These are phyloP conservation scores for Aspergillus pseudoviridinutans DNA, from an alignment of 2,329 filamentous ascomycete genomes.

Conservation along the genomic window DNA sequence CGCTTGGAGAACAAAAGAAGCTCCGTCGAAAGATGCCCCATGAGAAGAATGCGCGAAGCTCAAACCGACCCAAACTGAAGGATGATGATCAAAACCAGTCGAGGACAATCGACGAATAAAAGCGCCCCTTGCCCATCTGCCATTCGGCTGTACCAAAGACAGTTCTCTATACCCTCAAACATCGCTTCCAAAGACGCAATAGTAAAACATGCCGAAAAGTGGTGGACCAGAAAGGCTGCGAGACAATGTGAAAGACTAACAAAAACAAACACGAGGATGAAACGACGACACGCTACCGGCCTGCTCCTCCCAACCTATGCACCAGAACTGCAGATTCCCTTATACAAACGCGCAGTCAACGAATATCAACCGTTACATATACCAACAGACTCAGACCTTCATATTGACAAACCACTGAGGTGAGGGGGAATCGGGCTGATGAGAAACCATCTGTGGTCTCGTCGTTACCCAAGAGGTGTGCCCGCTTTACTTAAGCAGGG, in stretches of 20 bases:
- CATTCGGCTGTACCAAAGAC: slow-evolving; percentile 8
- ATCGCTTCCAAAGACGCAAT: slow-evolving; percentile 22
- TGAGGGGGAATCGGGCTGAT: slow-evolving; percentile 4
- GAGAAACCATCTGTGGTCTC: neutral
- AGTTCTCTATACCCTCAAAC: slow-evolving; percentile 21
- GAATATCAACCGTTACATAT: slow-evolving; percentile 36
- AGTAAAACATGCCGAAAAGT: slow-evolving; percentile 22
- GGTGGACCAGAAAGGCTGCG: slow-evolving; percentile 15
- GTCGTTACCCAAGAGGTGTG: neutral
- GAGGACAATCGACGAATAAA: slow-evolving; percentile 15
- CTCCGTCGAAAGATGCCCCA: slow-evolving; percentile 3
- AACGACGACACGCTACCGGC: slow-evolving; percentile 40
- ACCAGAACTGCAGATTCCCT: slow-evolving; percentile 42
- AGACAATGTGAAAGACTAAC: slow-evolving; percentile 15
- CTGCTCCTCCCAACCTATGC: slow-evolving; percentile 43
- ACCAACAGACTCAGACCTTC: slow-evolving; percentile 35
- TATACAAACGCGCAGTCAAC: slow-evolving; percentile 41
- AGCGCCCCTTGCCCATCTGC: slow-evolving; percentile 14
- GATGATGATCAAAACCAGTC: slow-evolving; percentile 6
- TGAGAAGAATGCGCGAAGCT: slow-evolving; percentile 8
- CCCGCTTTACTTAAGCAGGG: slow-evolving; percentile 32
- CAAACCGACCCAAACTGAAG: slow-evolving; percentile 8
- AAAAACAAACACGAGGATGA: slow-evolving; percentile 22
- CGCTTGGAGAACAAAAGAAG: slow-evolving; percentile 17
- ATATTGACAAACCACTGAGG: slow-evolving; percentile 33